These are phyloP conservation scores for Penicillium sp. DNA, from an alignment of 2,329 filamentous ascomycete species.

Conservation along the genomic window DNA sequence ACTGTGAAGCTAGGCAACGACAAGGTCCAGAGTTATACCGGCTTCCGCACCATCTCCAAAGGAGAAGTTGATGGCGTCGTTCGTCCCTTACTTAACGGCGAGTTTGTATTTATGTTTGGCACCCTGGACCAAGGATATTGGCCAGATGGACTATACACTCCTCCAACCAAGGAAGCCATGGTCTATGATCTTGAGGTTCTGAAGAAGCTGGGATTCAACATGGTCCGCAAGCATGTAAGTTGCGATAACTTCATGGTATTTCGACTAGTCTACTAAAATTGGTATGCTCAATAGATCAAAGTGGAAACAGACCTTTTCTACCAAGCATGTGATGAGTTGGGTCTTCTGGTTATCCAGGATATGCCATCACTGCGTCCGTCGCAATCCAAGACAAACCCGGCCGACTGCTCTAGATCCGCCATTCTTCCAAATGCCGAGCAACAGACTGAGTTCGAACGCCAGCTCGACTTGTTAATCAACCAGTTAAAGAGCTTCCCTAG, in stretches of 20 bases:
- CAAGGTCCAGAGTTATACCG: constrained; percentile 66
- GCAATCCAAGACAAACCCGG: constrained; percentile 35
- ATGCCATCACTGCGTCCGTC: constrained; percentile 65
- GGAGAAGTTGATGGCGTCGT: constrained; percentile 62
- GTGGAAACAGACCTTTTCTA: constrained; percentile 71
- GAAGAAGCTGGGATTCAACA: constrained; percentile 71
- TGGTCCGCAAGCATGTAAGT: constrained; percentile 70
- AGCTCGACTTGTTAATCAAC: constrained; percentile 64
- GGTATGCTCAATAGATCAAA: constrained; percentile 59
- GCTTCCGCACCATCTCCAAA: constrained; percentile 67
- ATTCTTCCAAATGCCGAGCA: constrained; percentile 50
- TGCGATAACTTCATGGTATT: not conserved
- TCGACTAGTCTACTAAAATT: not conserved
- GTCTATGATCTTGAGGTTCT: constrained; percentile 66
- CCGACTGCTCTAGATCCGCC: constrained; percentile 19
- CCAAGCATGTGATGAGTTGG: constrained; percentile 67
- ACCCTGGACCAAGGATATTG: constrained; percentile 73
- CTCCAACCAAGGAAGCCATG: constrained; percentile 71
- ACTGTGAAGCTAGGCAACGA: constrained; percentile 60
- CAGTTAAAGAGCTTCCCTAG: constrained; percentile 68
- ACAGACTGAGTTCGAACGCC: constrained; percentile 67
- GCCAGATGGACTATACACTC: constrained; percentile 70
- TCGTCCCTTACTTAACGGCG: constrained; percentile 69
- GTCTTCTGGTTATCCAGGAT: constrained; percentile 70
- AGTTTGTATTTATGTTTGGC: constrained; percentile 70